phyloP scores from a whole-genome alignment of 768 basidiomycete species.

The Boletales sp. region DNA sequence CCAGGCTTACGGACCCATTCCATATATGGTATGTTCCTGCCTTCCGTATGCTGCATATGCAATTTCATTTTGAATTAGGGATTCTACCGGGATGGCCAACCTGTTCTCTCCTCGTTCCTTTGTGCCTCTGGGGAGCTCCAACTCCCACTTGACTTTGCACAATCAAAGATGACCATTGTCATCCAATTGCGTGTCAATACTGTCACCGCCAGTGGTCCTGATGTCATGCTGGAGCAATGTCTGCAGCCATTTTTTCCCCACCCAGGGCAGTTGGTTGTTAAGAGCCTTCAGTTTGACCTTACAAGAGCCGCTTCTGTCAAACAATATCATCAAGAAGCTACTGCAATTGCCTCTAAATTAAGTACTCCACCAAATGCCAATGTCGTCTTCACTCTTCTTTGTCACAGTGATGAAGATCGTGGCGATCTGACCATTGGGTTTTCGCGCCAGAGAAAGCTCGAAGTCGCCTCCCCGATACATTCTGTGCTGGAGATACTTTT shows the following conservation, averaged over 20 bases:
- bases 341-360: neutral
- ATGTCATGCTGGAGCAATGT: neutral
- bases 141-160: neutral
- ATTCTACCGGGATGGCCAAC: neutral
- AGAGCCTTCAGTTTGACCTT: neutral
- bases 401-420: neutral
- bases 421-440: neutral
- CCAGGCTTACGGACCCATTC: too few species aligned
- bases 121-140: neutral
- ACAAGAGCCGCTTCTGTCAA: neutral
- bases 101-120: neutral
- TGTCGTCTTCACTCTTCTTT: neutral
- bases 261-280: neutral
- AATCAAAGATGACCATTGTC: neutral
- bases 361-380: neutral
- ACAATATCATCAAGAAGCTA: neutral
- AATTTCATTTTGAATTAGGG: neutral
- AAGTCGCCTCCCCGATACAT: neutral
- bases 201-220: neutral
- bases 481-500: neutral
- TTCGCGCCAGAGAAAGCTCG: neutral
- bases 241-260: neutral
- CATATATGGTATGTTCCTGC: too few species aligned
- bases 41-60: too few species aligned
- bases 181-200: neutral